Conservation (phyloP, 192 early-diverging fungal species). For the Coemansia sp. region DNA sequence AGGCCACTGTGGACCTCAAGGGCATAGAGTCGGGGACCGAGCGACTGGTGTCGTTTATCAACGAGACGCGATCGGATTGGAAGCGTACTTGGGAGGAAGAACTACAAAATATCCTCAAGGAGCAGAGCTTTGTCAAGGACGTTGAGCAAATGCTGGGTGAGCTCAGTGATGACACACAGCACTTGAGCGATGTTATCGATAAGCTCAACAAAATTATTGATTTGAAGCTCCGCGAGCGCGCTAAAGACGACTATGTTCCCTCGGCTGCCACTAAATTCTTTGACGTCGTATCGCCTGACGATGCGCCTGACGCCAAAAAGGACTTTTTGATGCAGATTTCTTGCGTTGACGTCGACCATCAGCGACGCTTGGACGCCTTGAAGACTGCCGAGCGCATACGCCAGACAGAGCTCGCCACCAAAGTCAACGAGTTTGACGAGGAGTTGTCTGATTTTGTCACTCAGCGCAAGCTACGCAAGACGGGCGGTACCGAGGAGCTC, state of each 20-base stretch:
- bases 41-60: slow-evolving; percentile 62
- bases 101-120: slow-evolving; percentile 77
- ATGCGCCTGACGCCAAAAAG: slow-evolving; percentile 66
- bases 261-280: slow-evolving; percentile 47
- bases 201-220: slow-evolving; percentile 69
- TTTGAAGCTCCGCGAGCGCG: slow-evolving; percentile 52
- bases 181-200: slow-evolving; percentile 61
- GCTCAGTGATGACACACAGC: slow-evolving; percentile 66
- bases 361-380: slow-evolving; percentile 67
- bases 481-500: slow-evolving; percentile 73
- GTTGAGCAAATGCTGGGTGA: slow-evolving; percentile 72
- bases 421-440: slow-evolving; percentile 78
- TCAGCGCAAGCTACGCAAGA: slow-evolving; percentile 68
- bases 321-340: slow-evolving; percentile 71
- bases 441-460: slow-evolving; percentile 72
- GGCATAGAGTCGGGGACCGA: slow-evolving; percentile 58
- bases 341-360: slow-evolving; percentile 68
- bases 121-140: slow-evolving; percentile 81
- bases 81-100: slow-evolving; percentile 86
- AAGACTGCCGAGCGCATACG: slow-evolving; percentile 67
- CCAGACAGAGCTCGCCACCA: slow-evolving; percentile 65
- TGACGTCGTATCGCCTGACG: slow-evolving; percentile 61
- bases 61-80: slow-evolving; percentile 69
- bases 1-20: slow-evolving; percentile 59
- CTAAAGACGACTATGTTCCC: slow-evolving; percentile 38